These are phyloP conservation scores for Leishmania tarentolae DNA, from an alignment of 208 protist genomes.

Conservation along the genomic window DNA sequence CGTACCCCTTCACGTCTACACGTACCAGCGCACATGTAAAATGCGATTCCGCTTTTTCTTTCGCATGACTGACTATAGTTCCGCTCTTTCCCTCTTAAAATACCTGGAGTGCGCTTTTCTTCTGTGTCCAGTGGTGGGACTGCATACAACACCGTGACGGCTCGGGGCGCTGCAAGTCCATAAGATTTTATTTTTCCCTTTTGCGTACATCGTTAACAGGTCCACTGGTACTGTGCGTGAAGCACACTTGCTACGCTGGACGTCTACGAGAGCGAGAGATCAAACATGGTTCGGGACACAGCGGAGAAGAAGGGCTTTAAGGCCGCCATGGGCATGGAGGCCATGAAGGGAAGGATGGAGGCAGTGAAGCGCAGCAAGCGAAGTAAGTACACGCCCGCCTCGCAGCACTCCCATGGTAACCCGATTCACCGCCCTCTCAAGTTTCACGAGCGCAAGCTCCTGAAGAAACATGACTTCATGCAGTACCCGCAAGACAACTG, in stretches of 20 bases:
- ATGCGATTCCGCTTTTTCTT: neutral
- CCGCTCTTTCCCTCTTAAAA: neutral
- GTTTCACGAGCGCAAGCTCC: constrained; percentile 89
- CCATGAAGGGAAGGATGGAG: constrained; percentile 54
- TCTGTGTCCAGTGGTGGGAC: neutral
- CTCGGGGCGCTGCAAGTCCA: neutral
- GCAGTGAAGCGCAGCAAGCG: constrained; percentile 76
- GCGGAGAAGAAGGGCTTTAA: constrained; percentile 55
- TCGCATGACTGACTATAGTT: neutral
- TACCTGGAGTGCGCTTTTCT: neutral
- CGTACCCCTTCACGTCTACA: neutral
- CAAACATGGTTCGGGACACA: constrained; percentile 65
- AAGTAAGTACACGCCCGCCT: constrained; percentile 80
- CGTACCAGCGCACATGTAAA: neutral
- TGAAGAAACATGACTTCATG: constrained; percentile 93
- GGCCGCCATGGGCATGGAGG: constrained; percentile 47
- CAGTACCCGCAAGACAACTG: constrained; percentile 92
- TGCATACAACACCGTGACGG: neutral
- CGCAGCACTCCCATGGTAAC: constrained; percentile 79
- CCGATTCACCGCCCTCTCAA: constrained; percentile 86
- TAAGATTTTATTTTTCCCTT: neutral
- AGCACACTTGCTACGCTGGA: neutral
- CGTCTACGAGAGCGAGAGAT: neutral
- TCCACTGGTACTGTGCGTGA: neutral
- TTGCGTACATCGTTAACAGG: neutral